Conservation (phyloP, 495 filamentous ascomycete species). For the Talaromyces adpressus region DNA sequence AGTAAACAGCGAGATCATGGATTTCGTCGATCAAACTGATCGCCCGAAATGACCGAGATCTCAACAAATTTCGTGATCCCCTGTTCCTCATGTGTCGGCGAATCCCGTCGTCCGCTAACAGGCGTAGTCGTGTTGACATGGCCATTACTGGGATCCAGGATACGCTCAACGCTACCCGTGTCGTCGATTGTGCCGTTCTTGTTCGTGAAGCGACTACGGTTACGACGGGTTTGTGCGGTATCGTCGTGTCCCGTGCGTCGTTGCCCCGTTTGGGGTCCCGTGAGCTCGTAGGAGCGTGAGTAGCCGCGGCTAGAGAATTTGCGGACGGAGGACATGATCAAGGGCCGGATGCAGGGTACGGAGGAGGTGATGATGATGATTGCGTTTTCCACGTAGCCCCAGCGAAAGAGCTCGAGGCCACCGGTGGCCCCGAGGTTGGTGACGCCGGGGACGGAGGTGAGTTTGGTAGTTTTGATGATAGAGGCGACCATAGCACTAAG, state of each 20-base stretch:
- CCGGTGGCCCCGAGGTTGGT: slow-evolving; percentile 16
- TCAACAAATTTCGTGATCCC: slow-evolving; percentile 30
- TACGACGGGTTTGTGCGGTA: slow-evolving; percentile 7
- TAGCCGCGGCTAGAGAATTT: slow-evolving; percentile 26
- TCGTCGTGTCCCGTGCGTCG: slow-evolving; percentile 12
- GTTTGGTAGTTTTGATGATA: slow-evolving; percentile 24
- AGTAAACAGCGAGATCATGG: neutral
- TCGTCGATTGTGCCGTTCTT: slow-evolving; percentile 14
- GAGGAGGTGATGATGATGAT: slow-evolving; percentile 28
- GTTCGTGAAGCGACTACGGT: slow-evolving; percentile 1
- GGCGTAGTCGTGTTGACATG: slow-evolving; percentile 14
- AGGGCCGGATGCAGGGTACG: slow-evolving; percentile 21
- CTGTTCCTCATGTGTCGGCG: slow-evolving; percentile 8
- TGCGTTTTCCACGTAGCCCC: slow-evolving; percentile 22
- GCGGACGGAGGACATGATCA: slow-evolving; percentile 29
- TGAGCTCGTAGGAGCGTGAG: slow-evolving; percentile 28
- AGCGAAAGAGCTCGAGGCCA: slow-evolving; percentile 20
- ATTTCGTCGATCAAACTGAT: slow-evolving; percentile 3
- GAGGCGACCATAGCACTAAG: slow-evolving; percentile 24
- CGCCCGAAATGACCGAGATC: slow-evolving; percentile 17
- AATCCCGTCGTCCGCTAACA: slow-evolving; percentile 13
- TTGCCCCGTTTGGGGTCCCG: slow-evolving; percentile 15
- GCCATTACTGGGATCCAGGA: slow-evolving; percentile 14
- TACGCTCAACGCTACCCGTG: slow-evolving; percentile 24
- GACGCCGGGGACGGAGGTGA: slow-evolving; percentile 17